phyloP scores from a whole-genome alignment of 2,329 filamentous ascomycete genomes.

The Cladosporium oxysporum region DNA sequence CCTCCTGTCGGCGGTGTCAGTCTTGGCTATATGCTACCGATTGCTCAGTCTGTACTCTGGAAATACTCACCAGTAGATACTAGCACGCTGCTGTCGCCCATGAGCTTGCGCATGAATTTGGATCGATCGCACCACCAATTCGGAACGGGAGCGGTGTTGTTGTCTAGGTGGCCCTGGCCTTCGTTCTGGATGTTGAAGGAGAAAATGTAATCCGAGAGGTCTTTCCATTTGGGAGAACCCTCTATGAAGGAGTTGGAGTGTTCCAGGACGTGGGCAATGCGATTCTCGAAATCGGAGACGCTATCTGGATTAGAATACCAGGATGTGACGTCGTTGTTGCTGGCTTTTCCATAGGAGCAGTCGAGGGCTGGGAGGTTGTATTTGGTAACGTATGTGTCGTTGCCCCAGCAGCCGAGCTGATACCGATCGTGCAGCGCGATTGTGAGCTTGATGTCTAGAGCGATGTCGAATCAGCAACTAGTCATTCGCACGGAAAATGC shows the following conservation, averaged over 20 bases:
- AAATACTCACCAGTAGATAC: not conserved
- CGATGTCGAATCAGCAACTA: not conserved
- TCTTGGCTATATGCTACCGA: not conserved
- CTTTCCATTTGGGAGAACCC: constrained; percentile 5
- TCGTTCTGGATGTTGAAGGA: constrained; percentile 13
- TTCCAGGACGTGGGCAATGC: constrained; percentile 5
- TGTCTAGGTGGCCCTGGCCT: constrained; percentile 3
- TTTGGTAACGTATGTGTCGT: constrained; percentile 5
- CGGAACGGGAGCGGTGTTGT: not conserved
- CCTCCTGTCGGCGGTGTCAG: not conserved
- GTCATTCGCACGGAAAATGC: not conserved
- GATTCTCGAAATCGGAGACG: constrained; percentile 4
- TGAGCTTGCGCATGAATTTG: not conserved
- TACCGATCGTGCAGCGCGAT: constrained; percentile 3
- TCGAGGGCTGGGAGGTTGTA: not conserved
- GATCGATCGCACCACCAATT: constrained; percentile 7
- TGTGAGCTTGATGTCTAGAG: constrained; percentile 2
- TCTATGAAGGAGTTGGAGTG: not conserved
- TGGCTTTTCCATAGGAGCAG: constrained; percentile 7
- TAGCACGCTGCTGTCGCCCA: not conserved
- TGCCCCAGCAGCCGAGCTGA: constrained; percentile 12
- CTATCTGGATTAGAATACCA: constrained; percentile 1
- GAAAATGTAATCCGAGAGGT: not conserved
- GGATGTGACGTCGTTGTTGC: constrained; percentile 8
- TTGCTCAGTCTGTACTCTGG: not conserved